These are phyloP conservation scores for Debaryomyces hansenii DNA, from an alignment of 805 yeast genomes.

Conservation along the genomic window DNA sequence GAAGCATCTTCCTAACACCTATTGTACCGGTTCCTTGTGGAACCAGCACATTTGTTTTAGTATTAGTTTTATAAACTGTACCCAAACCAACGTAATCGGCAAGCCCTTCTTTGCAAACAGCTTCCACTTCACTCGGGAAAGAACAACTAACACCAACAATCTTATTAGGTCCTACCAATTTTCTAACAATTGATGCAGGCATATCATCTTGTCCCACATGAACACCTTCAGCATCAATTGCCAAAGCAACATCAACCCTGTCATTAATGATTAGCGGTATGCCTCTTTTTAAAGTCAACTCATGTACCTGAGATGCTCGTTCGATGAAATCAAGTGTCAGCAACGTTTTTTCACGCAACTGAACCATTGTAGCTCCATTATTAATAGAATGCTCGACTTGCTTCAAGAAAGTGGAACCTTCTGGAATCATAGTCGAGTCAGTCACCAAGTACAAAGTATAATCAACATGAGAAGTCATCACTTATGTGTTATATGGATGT, in stretches of 20 bases:
- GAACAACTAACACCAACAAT: constrained; percentile 80
- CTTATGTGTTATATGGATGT: background rate
- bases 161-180: constrained; percentile 68
- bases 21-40: constrained; percentile 58
- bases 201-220: constrained; percentile 94
- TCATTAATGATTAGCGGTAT: constrained; percentile 86
- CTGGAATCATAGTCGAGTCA: constrained; percentile 73
- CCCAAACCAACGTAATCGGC: constrained; percentile 88
- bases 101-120: constrained; percentile 47
- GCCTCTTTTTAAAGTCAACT: constrained; percentile 54
- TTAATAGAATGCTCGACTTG: constrained; percentile 65
- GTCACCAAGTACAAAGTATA: constrained; percentile 77
- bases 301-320: constrained; percentile 60
- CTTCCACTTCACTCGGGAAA: constrained; percentile 52
- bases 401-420: constrained; percentile 42
- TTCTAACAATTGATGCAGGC: constrained; percentile 58
- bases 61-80: constrained; percentile 69
- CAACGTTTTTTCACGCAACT: constrained; percentile 74
- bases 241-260: constrained; percentile 84
- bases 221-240: constrained; percentile 86
- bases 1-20: constrained; percentile 59
- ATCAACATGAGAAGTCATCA: constrained; percentile 29
- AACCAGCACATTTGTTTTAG: constrained; percentile 60
- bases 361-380: constrained; percentile 79
- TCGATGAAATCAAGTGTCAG: constrained; percentile 68